Evolutionary conservation across 2,329 filamentous ascomycete genomes (phyloP).

Genomic region (Hawksworthiomyces lignivorus): DNA sequence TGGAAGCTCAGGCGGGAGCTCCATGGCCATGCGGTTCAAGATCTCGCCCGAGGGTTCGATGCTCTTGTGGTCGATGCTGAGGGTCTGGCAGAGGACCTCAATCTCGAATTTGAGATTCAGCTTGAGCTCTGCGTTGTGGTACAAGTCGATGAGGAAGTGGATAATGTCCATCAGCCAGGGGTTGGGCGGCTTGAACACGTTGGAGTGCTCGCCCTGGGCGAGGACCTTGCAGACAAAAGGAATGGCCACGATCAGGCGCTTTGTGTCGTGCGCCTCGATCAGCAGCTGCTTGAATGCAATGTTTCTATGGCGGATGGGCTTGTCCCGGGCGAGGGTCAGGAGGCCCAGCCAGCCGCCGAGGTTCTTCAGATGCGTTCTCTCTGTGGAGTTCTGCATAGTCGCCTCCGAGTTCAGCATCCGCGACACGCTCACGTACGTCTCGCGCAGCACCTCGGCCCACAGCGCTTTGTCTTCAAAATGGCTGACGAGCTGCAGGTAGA

Average conservation of each 20-base stretch:
- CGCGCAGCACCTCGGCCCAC: slow-evolving; percentile 83
- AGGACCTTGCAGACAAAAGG: slow-evolving; percentile 97
- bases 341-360: slow-evolving; percentile 90
- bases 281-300: slow-evolving; percentile 95
- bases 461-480: slow-evolving; percentile 71
- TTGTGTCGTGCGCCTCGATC: slow-evolving; percentile 87
- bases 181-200: slow-evolving; percentile 88
- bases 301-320: slow-evolving; percentile 92
- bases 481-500: slow-evolving; percentile 85
- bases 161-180: slow-evolving; percentile 98
- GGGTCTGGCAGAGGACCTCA: slow-evolving; percentile 88
- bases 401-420: slow-evolving; percentile 85
- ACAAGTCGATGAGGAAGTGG: slow-evolving; percentile 82
- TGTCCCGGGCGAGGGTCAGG: slow-evolving; percentile 84
- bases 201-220: slow-evolving; percentile 73
- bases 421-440: slow-evolving; percentile 82
- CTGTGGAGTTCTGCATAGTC: slow-evolving; percentile 75
- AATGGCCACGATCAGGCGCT: slow-evolving; percentile 84
- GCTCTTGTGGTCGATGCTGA: slow-evolving; percentile 84
- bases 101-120: slow-evolving; percentile 98
- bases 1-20: slow-evolving; percentile 52
- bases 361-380: slow-evolving; percentile 86
- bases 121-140: slow-evolving; percentile 87
- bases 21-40: slow-evolving; percentile 61
- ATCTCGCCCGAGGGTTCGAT: slow-evolving; percentile 86